Base-by-base conservation (phyloP, 1,284 basidiomycete species). In the Marasmius tenuissimus region DNA sequence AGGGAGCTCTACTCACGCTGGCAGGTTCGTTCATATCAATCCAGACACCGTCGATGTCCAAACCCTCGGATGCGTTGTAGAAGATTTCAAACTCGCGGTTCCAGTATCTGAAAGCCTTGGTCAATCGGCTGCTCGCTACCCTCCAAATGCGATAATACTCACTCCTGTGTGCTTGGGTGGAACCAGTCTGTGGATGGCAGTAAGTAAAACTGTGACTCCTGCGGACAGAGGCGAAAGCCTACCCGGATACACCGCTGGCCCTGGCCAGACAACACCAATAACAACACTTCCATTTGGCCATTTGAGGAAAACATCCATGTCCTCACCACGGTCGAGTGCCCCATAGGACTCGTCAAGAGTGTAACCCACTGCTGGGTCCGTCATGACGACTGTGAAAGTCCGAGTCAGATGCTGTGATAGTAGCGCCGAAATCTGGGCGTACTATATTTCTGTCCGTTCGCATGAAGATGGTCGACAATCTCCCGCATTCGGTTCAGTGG, bases 21-120 rank as follows among this genome's bases (percentile, higher is more conserved):
- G 86, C 71, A 11, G 88, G 86, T 63, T 89, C 88, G 69, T 89
- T 89, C 87, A 89, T 89, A 66, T 89, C 87, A 48, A 89, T 88
- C 88, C 87, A 89, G 12, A 79, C 80, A 12, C 87, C 88, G 66
- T 89, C 88, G 38, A 89, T 86, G 63, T 89, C 85, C 18, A 88
- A 64, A 3, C 87, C 88, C 0, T 74, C 80, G 8, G 76, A 66
- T 0, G 83, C 77, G 66, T 77, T 77, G 70, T 87, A 91, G 76
- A 91, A 91, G 8, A 76, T 62, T 22, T 74, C 66, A 64, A 89
- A 89, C 68, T 91, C 87, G 53, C 77, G 79, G 11, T 75, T 81
- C 89, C 89, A 91, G 71, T 80, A 86, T n/a, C 84, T 86, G 27
- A 58, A 16, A 54, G 12, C 1, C 20, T 5, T 58, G 33, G 18